phyloP scores from a whole-genome alignment of 345 rosid genomes.

The Anastatica hierochuntica region DNA sequence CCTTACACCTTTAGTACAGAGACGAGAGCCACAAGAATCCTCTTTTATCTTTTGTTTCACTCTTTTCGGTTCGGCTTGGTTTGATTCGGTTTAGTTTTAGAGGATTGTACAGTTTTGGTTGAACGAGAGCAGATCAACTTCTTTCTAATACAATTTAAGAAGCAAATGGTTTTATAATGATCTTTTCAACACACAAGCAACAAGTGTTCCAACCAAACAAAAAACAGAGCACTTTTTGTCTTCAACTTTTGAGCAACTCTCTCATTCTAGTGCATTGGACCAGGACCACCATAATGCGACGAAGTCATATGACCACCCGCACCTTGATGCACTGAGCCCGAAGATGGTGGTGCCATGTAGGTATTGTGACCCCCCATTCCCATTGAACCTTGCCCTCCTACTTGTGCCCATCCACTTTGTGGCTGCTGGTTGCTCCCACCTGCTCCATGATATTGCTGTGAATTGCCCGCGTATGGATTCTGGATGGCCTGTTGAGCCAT shows the following conservation, averaged over 20 bases:
- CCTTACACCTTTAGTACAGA: no score
- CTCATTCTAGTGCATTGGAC: conserved; percentile 43
- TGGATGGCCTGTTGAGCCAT: conserved; percentile 53
- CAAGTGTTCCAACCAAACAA: conserved; percentile 6
- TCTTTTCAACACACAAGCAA: conserved; percentile 11
- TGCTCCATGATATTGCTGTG: conserved; percentile 36
- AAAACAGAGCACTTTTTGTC: not conserved
- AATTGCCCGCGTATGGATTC: conserved; percentile 30
- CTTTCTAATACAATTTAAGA: conserved; percentile 6
- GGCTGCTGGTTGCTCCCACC: conserved; percentile 35
- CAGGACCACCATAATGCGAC: conserved; percentile 34
- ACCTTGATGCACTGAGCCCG: conserved; percentile 37
- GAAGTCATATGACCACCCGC: conserved; percentile 21
- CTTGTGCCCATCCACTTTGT: conserved; percentile 57
- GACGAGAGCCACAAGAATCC: conserved; percentile 19
- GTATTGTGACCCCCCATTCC: conserved; percentile 25
- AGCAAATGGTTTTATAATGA: not conserved
- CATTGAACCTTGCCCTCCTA: conserved; percentile 31
- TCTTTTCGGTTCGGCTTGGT: no score
- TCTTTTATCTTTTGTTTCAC: not conserved
- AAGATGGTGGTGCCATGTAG: conserved; percentile 41
- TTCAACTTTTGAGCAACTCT: not conserved
- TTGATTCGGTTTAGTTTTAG: no score
- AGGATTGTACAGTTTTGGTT: no score
- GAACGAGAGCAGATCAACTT: no score